phyloP scores from a whole-genome alignment of 352 stramenopile species.

The Globisporangium barbulae region DNA sequence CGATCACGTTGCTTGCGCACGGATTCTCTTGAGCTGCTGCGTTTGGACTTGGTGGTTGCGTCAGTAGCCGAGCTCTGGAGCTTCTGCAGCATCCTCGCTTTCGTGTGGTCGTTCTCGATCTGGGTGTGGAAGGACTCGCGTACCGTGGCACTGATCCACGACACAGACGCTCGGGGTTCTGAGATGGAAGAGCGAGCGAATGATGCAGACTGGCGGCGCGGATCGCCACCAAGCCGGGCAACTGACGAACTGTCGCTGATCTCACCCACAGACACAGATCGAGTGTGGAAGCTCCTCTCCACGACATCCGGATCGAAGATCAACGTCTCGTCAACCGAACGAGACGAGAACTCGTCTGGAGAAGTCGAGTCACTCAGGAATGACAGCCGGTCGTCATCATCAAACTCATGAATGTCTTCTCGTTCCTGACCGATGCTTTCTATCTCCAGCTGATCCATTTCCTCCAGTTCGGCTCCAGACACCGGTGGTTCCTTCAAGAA shows the following conservation, averaged over 20 bases:
- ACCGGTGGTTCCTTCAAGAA: slow-evolving; percentile 86
- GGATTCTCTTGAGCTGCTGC: slow-evolving; percentile 9
- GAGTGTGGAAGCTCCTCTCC: slow-evolving; percentile 8
- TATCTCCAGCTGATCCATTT: slow-evolving; percentile 87
- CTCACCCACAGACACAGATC: slow-evolving; percentile 11
- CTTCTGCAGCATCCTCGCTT: slow-evolving; percentile 60
- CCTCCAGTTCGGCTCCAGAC: slow-evolving; percentile 70
- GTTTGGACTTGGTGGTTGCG: slow-evolving; percentile 15
- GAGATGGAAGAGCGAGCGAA: slow-evolving; percentile 37
- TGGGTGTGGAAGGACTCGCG: slow-evolving; percentile 44
- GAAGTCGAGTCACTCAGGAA: slow-evolving; percentile 33
- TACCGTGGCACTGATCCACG: slow-evolving; percentile 26
- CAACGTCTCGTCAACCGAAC: neutral
- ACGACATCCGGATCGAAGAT: slow-evolving; percentile 11
- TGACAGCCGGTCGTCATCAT: slow-evolving; percentile 31
- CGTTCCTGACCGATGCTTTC: slow-evolving; percentile 41
- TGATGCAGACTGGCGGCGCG: slow-evolving; percentile 26
- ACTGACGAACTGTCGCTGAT: slow-evolving; percentile 10
- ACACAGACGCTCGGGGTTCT: slow-evolving; percentile 27
- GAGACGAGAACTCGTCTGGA: neutral
- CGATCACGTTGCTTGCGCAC: neutral
- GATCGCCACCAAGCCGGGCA: neutral
- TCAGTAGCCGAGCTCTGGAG: slow-evolving; percentile 45
- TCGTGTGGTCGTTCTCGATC: slow-evolving; percentile 62
- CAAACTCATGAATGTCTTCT: slow-evolving; percentile 34